Evolutionary conservation across 73 alveolate genomes (phyloP).

Genomic region (Stentor coeruleus): DNA sequence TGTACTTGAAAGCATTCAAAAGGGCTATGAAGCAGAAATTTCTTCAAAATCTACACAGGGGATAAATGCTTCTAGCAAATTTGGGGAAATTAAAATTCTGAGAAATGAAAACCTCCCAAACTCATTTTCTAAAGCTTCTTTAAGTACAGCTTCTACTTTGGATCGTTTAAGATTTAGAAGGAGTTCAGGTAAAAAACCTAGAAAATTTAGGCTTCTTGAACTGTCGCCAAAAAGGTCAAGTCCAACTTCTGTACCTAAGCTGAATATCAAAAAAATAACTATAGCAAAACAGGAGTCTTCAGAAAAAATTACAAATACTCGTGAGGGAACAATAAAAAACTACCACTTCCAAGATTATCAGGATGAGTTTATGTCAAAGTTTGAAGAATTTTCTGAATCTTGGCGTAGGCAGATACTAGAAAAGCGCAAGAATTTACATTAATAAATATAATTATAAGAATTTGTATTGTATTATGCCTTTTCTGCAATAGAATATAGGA

Average conservation of each 20-base stretch:
- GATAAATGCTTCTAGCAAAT: background rate
- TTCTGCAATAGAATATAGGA: constrained; percentile 13
- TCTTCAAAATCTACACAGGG: background rate
- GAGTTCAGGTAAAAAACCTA: background rate
- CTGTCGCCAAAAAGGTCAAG: no score
- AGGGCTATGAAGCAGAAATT: background rate
- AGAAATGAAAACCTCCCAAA: no score
- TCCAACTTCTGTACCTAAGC: background rate
- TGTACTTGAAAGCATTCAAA: background rate
- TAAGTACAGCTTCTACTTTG: background rate
- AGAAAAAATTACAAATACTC: background rate
- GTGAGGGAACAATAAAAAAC: background rate
- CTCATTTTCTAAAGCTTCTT: background rate
- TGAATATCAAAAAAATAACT: background rate
- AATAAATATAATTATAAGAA: no score
- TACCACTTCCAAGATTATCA: background rate
- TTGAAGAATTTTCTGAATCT: constrained; percentile 26
- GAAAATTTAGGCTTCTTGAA: no score
- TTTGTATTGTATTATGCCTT: constrained; percentile 17
- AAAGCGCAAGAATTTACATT: no score
- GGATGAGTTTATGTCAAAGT: constrained; percentile 30
- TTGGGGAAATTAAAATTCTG: background rate
- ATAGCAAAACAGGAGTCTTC: background rate
- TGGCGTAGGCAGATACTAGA: constrained; percentile 21
- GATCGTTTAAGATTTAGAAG: background rate